Base-by-base conservation (phyloP, 768 basidiomycete species). In the Lentinus tigrinus region DNA sequence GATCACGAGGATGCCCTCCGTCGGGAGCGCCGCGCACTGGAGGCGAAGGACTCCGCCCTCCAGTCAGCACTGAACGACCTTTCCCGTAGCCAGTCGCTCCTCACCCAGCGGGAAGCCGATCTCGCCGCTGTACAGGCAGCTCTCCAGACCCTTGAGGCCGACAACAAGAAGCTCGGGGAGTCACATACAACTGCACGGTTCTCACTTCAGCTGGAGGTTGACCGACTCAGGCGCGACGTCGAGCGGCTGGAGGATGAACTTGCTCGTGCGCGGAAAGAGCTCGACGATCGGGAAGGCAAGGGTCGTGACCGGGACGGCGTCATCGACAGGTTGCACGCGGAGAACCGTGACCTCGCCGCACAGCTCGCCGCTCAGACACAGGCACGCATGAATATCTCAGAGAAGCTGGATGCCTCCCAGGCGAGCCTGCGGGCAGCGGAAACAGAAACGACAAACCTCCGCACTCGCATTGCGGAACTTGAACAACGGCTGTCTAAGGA, bases 161-260 rank as follows among this genome's bases (percentile, higher is more conserved):
- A 95, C 70, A 85, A 86, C 23, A 87, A 88, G 73, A 80, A 85
- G 56, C 80, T 88, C 0, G 95, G 95, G 21, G 93, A 96, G 73
- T 85, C 87, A 13, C 89, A 90, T 66, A 88, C 89, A 0, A 88
- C 86, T 3, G 89, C 93, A 23, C 80, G 85, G 43, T 92, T 93
- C 75, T 91, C 91, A 0, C 74, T 98, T 31, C 92, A 97, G 70
- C 81, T 98, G 19, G 95, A 99, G 71, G 78, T 91, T 1, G 96
- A 98, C 61, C 77, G 93, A 2, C 74, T 95, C 48, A 88, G 88
- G 70, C 81, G 95, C 27, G 96, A 99, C 67, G 66, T 97, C 39
- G 86, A 88, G 62, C 77, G 90, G 3, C 77, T 88, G 1, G 91
- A 96, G 65, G 86, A 88, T 61, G 93, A 96, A 52, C 76, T 96